Base-by-base conservation (phyloP, 306 rosid species). In the Amphicarpaea edgeworthii region DNA sequence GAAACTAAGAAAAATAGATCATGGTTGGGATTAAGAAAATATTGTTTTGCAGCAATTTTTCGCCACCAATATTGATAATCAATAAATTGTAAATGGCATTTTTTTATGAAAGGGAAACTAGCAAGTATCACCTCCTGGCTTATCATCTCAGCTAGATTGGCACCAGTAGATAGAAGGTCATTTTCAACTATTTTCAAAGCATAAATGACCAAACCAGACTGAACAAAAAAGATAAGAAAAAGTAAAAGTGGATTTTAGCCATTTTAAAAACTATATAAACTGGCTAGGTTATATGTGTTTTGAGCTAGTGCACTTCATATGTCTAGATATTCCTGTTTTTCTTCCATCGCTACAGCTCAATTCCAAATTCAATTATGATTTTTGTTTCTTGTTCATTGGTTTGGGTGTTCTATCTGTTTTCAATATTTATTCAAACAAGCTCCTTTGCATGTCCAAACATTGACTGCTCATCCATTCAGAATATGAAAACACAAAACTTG, bases 401-500 rank as follows among this genome's bases (percentile, higher is more conserved):
- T 53, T 26, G 12, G 38, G 19, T 10, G 16, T 40, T 38, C 67
- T 23, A 15, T 16, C 11, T 38, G 38, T 47, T 68, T 16, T 21
- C 55, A 26, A 3, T 9, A 12, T 16, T 14, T 41, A 51, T 19
- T 3, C 6, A 12, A 53, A 46, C 37, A 76, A 41, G 12, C 68
- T 77, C 37, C 46, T 61, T 61, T n/a, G 26, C 49, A 16, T 26
- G 68, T 12, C 15, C n/a, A 66, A 7, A 20, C 26, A 11, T 61
- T 7, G 43, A 38, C 65, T 60, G 21, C 24, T 61, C 46, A 32
- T 61, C 21, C 45, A 34, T 34, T 61, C 14, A 61, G 8, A 24
- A 58, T 17, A 61, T 2, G 62, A 62, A 75, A 32, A 5, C 50
- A 75, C 62, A 47, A 6, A 60, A 64, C 50, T 46, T 5, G 14